Evolutionary conservation across 2,329 filamentous ascomycete genomes (phyloP).

Genomic region (Stachybotrys chartarum): DNA sequence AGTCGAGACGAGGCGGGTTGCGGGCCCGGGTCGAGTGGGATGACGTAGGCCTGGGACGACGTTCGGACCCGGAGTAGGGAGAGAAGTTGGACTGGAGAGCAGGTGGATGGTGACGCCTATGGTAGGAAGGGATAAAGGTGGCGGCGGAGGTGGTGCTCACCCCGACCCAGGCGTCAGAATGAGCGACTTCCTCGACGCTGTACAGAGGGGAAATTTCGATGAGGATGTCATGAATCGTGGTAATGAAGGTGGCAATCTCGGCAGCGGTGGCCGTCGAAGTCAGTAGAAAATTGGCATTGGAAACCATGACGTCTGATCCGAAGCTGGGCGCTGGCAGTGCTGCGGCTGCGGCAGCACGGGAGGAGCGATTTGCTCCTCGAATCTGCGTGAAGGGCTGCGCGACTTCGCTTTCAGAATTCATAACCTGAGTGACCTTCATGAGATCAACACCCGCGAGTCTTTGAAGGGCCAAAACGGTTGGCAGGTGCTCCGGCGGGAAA

Average conservation of each 20-base stretch:
- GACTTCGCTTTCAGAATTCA: slow-evolving; percentile 35
- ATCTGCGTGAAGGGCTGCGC: slow-evolving; percentile 30
- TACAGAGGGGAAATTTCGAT: slow-evolving; percentile 31
- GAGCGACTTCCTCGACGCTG: slow-evolving; percentile 24
- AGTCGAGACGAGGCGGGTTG: slow-evolving; percentile 5
- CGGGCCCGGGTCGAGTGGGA: slow-evolving; percentile 1
- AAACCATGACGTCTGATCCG: slow-evolving; percentile 25
- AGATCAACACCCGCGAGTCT: slow-evolving; percentile 47
- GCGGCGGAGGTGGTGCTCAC: not conserved
- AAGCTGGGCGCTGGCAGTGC: slow-evolving; percentile 17
- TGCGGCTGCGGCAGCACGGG: slow-evolving; percentile 10
- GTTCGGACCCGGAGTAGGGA: slow-evolving; percentile 18
- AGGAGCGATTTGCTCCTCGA: slow-evolving; percentile 23
- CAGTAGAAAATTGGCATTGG: slow-evolving; percentile 50
- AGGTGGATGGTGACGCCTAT: slow-evolving; percentile 15
- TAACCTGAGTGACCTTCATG: slow-evolving; percentile 52
- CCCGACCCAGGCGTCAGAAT: not conserved
- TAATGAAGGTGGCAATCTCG: slow-evolving; percentile 48
- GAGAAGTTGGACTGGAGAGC: slow-evolving; percentile 21
- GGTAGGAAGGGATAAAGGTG: not conserved
- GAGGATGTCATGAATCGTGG: slow-evolving; percentile 40
- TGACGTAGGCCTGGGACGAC: slow-evolving; percentile 12
- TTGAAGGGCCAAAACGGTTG: slow-evolving; percentile 50
- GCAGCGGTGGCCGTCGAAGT: slow-evolving; percentile 44
- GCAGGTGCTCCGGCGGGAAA: slow-evolving; percentile 48